Conservation (phyloP, 1,284 basidiomycete species). For the Puccinia hordei region DNA sequence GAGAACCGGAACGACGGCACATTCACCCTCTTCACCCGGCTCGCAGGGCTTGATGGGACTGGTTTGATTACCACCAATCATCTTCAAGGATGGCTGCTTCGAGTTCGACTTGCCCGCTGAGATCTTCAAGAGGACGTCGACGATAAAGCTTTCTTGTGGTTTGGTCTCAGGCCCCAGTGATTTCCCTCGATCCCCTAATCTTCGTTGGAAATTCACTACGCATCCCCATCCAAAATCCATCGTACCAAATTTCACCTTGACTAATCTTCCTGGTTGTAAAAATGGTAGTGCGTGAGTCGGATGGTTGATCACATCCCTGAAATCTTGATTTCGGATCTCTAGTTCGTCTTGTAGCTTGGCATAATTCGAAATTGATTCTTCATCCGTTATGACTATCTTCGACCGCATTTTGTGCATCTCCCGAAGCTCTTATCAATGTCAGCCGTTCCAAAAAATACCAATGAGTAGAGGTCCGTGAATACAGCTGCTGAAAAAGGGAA, state of each 20-base stretch:
- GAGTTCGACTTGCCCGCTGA: constrained; percentile 62
- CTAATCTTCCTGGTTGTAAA: constrained; percentile 85
- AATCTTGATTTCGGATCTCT: constrained; percentile 78
- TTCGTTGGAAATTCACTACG: constrained; percentile 87
- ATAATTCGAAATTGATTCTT: constrained; percentile 82
- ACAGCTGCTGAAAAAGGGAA: background rate
- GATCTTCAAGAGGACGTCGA: constrained; percentile 89
- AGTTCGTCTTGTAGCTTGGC: constrained; percentile 88
- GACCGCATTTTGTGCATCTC: constrained; percentile 73
- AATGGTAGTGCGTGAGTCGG: constrained; percentile 91
- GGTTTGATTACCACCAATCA: constrained; percentile 65
- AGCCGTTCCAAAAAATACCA: constrained; percentile 67
- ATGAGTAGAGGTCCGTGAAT: background rate
- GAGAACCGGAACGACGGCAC: constrained; percentile 84
- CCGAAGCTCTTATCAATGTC: constrained; percentile 53
- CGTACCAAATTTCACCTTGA: constrained; percentile 81
- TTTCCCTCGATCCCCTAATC: constrained; percentile 61
- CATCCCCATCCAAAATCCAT: constrained; percentile 96
- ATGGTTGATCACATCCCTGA: constrained; percentile 88
- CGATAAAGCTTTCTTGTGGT: constrained; percentile 85
- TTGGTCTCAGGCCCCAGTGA: constrained; percentile 67
- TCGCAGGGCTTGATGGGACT: constrained; percentile 69
- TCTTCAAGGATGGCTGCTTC: constrained; percentile 14
- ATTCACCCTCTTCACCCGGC: constrained; percentile 72
- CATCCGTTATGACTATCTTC: constrained; percentile 75